Evolutionary conservation across 2,329 filamentous ascomycete genomes (phyloP).

Genomic region (Fusarium liriodendri): DNA sequence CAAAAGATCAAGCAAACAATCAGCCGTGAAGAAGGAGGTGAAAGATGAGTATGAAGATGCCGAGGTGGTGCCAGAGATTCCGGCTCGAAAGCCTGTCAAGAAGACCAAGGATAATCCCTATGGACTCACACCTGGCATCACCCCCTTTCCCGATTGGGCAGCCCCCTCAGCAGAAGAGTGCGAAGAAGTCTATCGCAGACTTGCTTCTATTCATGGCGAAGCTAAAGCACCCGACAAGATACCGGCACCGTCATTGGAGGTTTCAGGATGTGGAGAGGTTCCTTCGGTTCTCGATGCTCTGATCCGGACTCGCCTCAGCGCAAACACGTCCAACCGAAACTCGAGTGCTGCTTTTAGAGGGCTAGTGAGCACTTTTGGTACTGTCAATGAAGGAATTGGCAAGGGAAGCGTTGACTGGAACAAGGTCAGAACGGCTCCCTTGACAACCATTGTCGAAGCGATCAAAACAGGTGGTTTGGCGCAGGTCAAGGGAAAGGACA

Average conservation of each 20-base stretch:
- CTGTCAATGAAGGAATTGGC: slow-evolving; percentile 39
- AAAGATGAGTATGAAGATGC: slow-evolving; percentile 19
- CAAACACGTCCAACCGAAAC: slow-evolving; percentile 42
- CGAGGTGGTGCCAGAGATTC: slow-evolving; percentile 5
- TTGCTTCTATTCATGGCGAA: slow-evolving; percentile 41
- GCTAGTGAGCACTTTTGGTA: slow-evolving; percentile 39
- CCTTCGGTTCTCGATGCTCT: slow-evolving; percentile 43
- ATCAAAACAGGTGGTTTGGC: slow-evolving; percentile 65
- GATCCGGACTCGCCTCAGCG: slow-evolving; percentile 42
- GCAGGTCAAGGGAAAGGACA: slow-evolving; percentile 42
- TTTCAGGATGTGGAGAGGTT: slow-evolving; percentile 43
- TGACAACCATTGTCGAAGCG: slow-evolving; percentile 65
- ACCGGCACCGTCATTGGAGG: slow-evolving; percentile 42
- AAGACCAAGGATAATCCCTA: slow-evolving; percentile 44
- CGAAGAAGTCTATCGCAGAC: slow-evolving; percentile 35
- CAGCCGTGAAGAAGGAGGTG: slow-evolving; percentile 22
- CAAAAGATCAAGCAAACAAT: slow-evolving; percentile 7
- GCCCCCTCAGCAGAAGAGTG: slow-evolving; percentile 37
- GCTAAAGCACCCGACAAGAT: slow-evolving; percentile 41
- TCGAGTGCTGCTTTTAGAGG: slow-evolving; percentile 44
- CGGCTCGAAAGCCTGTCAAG: slow-evolving; percentile 30
- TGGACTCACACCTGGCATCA: slow-evolving; percentile 42
- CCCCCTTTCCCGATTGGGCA: slow-evolving; percentile 42
- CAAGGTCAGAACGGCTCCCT: slow-evolving; percentile 37
- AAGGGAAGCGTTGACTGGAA: slow-evolving; percentile 44